Evolutionary conservation across 1,139 yeast species (phyloP).

Genomic region (Kazachstania sp.): DNA sequence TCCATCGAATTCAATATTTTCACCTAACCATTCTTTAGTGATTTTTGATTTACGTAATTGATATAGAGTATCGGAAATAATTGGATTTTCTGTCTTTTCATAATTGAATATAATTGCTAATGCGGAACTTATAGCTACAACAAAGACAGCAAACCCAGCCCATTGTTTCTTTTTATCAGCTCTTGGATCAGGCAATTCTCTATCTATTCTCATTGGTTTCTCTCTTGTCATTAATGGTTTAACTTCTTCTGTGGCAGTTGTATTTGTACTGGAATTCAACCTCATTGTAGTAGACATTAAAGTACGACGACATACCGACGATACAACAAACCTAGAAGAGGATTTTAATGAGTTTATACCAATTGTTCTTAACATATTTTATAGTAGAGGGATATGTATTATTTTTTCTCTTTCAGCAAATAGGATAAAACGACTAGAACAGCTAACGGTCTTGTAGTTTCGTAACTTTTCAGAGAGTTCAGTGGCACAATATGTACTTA

Average conservation of each 20-base stretch:
- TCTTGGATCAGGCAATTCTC: constrained; percentile 70
- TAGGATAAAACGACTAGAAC: background rate
- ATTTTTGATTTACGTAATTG: constrained; percentile 68
- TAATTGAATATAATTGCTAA: constrained; percentile 76
- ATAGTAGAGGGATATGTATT: background rate
- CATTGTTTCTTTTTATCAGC: constrained; percentile 41
- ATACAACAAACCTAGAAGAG: background rate
- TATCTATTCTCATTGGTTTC: constrained; percentile 49
- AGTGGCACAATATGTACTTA: too few species aligned
- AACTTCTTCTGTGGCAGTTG: background rate
- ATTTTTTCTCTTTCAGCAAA: background rate
- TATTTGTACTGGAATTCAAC: background rate
- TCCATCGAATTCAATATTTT: constrained; percentile 58
- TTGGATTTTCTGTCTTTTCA: constrained; percentile 83
- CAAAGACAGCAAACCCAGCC: constrained; percentile 50
- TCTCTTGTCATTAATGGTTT: constrained; percentile 8
- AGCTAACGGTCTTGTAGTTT: too few species aligned
- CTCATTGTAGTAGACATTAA: background rate
- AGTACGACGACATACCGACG: constrained; percentile 1
- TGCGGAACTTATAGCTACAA: constrained; percentile 54
- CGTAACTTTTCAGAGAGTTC: too few species aligned
- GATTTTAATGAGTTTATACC: constrained; percentile 1
- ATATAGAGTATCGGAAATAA: constrained; percentile 79
- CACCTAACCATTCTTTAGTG: constrained; percentile 63
- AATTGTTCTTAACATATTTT: constrained; percentile 3